phyloP scores from a whole-genome alignment of 768 basidiomycete genomes.

The Wakefieldia striispora region DNA sequence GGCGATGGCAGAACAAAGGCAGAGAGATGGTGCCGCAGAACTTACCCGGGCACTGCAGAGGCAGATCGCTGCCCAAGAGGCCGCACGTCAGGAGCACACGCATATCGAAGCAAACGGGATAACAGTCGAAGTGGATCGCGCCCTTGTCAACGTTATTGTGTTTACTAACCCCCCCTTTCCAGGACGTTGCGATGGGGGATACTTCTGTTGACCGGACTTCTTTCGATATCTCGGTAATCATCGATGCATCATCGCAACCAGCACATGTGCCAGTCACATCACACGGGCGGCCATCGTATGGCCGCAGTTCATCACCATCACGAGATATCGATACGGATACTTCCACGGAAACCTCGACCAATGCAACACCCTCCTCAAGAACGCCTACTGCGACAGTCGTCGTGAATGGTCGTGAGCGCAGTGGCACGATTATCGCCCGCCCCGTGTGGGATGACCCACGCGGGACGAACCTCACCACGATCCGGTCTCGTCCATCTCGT shows the following conservation, averaged over 20 bases:
- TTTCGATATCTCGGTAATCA: constrained; percentile 23
- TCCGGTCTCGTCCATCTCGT: constrained; percentile 32
- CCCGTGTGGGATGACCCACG: constrained; percentile 53
- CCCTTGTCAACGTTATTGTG: not conserved
- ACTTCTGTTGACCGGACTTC: constrained; percentile 12
- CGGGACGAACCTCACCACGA: constrained; percentile 20
- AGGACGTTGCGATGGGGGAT: constrained; percentile 37
- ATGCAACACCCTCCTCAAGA: constrained; percentile 57
- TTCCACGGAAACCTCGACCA: constrained; percentile 59
- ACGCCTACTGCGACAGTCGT: constrained; percentile 63
- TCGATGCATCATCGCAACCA: constrained; percentile 20
- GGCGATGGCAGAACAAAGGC: constrained; percentile 53
- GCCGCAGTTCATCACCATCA: constrained; percentile 21
- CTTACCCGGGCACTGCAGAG: constrained; percentile 57
- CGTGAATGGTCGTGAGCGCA: constrained; percentile 63
- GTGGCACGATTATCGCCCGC: constrained; percentile 72
- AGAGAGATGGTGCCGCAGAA: constrained; percentile 53
- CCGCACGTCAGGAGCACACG: constrained; percentile 14
- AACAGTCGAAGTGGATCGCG: constrained; percentile 26
- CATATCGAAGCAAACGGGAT: constrained; percentile 4
- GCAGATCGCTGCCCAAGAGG: constrained; percentile 40
- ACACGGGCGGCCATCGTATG: constrained; percentile 16
- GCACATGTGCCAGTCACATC: constrained; percentile 19
- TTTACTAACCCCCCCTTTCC: constrained; percentile 9
- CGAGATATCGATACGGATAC: constrained; percentile 58